These are phyloP conservation scores for Diutina pseudorugosa DNA, from an alignment of 1,139 yeast genomes.

Conservation along the genomic window DNA sequence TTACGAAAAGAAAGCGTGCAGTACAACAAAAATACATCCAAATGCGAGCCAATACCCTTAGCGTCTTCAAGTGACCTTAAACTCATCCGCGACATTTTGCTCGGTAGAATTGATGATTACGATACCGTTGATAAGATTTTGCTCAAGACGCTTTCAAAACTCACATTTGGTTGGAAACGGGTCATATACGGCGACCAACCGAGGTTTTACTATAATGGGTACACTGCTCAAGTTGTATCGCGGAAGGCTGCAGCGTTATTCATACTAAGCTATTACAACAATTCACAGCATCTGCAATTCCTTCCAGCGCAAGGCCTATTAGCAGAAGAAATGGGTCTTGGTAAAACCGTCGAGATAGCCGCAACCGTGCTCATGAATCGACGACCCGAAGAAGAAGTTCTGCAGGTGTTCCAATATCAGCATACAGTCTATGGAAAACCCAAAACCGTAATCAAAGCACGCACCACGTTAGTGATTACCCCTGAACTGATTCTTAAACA, in stretches of 20 bases:
- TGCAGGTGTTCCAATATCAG: conserved; percentile 24
- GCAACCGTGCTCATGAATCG: conserved; percentile 52
- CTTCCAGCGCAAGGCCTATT: conserved; percentile 35
- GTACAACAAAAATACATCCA: conserved; percentile 18
- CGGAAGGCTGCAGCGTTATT: conserved; percentile 17
- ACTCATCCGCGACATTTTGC: conserved; percentile 10
- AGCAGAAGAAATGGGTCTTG: conserved; percentile 95
- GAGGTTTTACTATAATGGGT: conserved; percentile 34
- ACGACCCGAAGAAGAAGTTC: conserved; percentile 32
- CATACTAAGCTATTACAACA: conserved; percentile 13
- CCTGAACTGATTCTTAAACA: conserved; percentile 76
- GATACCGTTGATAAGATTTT: neutral
- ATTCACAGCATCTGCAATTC: neutral
- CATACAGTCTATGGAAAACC: conserved; percentile 21
- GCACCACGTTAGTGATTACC: conserved; percentile 71
- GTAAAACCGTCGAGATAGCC: conserved; percentile 80
- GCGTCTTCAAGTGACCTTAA: conserved; percentile 8
- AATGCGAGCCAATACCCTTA: conserved; percentile 12
- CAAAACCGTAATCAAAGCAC: conserved; percentile 39
- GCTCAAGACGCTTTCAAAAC: conserved; percentile 13
- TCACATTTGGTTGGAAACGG: conserved; percentile 43
- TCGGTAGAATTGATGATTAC: neutral
- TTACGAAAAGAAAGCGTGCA: conserved; percentile 43
- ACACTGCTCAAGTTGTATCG: conserved; percentile 34
- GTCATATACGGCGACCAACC: conserved; percentile 11